These are phyloP conservation scores for Colletotrichum sp. DNA, from an alignment of 2,329 filamentous ascomycete genomes.

Conservation along the genomic window DNA sequence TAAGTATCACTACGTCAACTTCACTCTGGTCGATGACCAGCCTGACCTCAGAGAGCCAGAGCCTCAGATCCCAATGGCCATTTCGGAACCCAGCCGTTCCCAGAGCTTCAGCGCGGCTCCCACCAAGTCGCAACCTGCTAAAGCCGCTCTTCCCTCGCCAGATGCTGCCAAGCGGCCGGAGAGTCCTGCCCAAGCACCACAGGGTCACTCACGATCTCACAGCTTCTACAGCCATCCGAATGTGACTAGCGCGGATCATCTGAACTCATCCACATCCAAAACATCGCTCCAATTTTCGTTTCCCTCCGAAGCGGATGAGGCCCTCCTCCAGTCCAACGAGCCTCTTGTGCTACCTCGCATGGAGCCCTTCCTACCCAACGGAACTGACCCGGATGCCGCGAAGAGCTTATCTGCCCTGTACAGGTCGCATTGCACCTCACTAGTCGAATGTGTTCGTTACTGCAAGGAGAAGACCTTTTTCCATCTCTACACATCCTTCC, in stretches of 20 bases:
- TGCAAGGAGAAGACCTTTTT: constrained; percentile 98
- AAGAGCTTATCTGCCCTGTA: constrained; percentile 88
- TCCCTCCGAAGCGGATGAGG: constrained; percentile 58
- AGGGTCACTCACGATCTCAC: constrained; percentile 39
- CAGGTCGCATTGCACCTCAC: constrained; percentile 90
- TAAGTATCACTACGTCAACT: constrained; percentile 93
- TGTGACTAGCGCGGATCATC: constrained; percentile 59
- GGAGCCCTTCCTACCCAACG: constrained; percentile 76
- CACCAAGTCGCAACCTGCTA: constrained; percentile 19
- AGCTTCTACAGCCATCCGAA: constrained; percentile 67
- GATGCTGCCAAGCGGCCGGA: constrained; percentile 25
- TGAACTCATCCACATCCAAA: constrained; percentile 63
- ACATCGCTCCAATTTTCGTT: constrained; percentile 66
- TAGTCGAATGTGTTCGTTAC: constrained; percentile 94
- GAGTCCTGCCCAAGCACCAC: constrained; percentile 13
- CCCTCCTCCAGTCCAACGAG: constrained; percentile 65
- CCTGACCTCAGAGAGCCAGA: constrained; percentile 51
- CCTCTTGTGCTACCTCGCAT: constrained; percentile 85
- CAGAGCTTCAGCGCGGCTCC: constrained; percentile 56
- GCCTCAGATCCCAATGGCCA: constrained; percentile 50
- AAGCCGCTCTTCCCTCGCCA: constrained; percentile 31
- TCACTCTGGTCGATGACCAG: constrained; percentile 63
- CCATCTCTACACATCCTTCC: constrained; percentile 91
- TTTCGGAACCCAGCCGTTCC: constrained; percentile 52
- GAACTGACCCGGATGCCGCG: constrained; percentile 86